Conservation (phyloP, 345 rosid genomes). For the Populus pruinosa region DNA sequence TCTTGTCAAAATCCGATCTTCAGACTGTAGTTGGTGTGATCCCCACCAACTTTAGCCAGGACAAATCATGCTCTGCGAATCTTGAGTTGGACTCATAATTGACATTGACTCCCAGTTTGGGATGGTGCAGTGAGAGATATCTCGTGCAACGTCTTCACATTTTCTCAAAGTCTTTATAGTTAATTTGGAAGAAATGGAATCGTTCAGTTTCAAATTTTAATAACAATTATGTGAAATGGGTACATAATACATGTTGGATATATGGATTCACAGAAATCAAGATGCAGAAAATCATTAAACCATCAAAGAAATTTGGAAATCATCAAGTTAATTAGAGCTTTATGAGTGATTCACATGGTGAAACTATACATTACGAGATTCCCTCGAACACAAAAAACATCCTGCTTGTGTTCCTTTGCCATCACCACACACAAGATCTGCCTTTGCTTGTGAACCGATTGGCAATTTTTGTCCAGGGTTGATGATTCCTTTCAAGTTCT, state of each 20-base stretch:
- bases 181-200: background rate
- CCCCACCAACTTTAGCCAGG: background rate
- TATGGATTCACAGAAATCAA: background rate
- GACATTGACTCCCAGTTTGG: background rate
- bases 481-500: background rate
- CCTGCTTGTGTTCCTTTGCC: background rate
- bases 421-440: background rate
- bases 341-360: background rate
- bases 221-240: background rate
- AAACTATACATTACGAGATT: background rate
- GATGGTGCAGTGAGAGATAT: background rate
- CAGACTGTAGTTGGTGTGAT: constrained; percentile 26
- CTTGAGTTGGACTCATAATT: background rate
- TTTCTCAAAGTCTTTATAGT: too few relatives aligned
- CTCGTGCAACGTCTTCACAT: too few relatives aligned
- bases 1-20: constrained; percentile 35
- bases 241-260: background rate
- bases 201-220: background rate
- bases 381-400: background rate
- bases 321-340: background rate
- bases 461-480: background rate
- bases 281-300: background rate
- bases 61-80: background rate
- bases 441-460: background rate
- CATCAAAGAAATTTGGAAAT: too few relatives aligned